Evolutionary conservation across 805 yeast species (phyloP), one percentile per base, ranked within the genome.

Genomic region (Tetrapisispora pingtungensis): DNA sequence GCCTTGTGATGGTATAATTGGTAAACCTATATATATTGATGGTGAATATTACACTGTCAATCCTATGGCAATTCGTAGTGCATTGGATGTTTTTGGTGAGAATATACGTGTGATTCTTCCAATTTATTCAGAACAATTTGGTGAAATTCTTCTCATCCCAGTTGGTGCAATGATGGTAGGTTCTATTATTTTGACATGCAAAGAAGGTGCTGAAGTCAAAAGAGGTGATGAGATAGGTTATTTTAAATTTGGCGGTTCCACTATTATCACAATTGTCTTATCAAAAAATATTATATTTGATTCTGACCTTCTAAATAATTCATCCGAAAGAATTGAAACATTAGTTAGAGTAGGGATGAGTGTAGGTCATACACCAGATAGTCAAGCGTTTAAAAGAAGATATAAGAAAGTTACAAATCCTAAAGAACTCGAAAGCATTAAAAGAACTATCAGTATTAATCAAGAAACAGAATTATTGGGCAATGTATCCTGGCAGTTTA

Each of bases 131-230:
- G 70, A 73, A 28, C 68, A 74, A n/a, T 89, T 86, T 60, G 97
- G 97, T 0, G 71, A 75, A 0, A 83, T 90, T 17, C 67, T 84
- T 49, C 72, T 85, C 65, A 76, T 87, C 19, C 79, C 93, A 6
- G 86, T 90, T 4, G 98, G 98, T 31, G 98, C 98, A 0, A 90
- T 93, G 97, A 88, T 90, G 97, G 98, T 90, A 2, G 97, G 97
- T 0, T 82, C 95, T 1, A 88, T 82, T 2, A 74, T 87, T 0
- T 61, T 90, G 26, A 80, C 90, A 0, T 81, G 79, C 14, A 59
- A 73, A 42, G 75, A 72, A 38, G 87, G 86, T 2, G 78, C 78
- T 36, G 33, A 43, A 0, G 70, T 90, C 3, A 54, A 64, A 8
- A 71, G 89, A 38, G 84, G 93, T 4, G 89, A 84, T 36, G 97